These are phyloP conservation scores for Talaromyces wortmannii DNA, from an alignment of 495 filamentous ascomycete species.

Conservation along the genomic window DNA sequence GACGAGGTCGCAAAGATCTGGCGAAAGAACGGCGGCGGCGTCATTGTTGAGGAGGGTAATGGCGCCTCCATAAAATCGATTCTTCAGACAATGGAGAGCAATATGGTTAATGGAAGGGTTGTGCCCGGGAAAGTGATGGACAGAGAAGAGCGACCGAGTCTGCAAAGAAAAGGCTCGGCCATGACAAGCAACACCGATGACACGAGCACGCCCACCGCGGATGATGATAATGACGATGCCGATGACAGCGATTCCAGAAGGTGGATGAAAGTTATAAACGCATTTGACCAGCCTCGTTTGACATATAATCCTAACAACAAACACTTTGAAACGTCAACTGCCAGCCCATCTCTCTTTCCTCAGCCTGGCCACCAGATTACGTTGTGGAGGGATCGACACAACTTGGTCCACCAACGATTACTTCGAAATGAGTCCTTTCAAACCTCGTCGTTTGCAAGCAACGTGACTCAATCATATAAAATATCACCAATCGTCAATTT, in stretches of 20 bases:
- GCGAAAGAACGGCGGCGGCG: constrained; percentile 75
- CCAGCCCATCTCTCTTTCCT: constrained; percentile 72
- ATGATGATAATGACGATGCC: constrained; percentile 58
- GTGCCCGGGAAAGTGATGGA: constrained; percentile 17
- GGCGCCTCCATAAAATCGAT: constrained; percentile 68
- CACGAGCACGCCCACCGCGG: constrained; percentile 8
- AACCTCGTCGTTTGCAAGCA: constrained; percentile 49
- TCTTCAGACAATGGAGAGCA: constrained; percentile 71
- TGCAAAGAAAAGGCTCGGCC: background rate
- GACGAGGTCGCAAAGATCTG: constrained; percentile 86
- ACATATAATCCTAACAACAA: constrained; percentile 83
- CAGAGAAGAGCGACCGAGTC: background rate
- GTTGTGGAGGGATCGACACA: constrained; percentile 82
- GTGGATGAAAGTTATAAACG: constrained; percentile 72
- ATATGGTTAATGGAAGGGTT: constrained; percentile 76
- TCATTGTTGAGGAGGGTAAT: constrained; percentile 82
- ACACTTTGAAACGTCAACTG: constrained; percentile 71
- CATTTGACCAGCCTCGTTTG: constrained; percentile 81
- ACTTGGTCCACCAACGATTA: constrained; percentile 83
- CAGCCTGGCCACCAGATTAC: constrained; percentile 72
- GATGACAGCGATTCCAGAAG: constrained; percentile 57
- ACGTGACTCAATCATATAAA: constrained; percentile 64
- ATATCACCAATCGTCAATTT: constrained; percentile 91
- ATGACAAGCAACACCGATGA: background rate
- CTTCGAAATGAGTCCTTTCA: constrained; percentile 93